Conservation (phyloP, 169 alveolate species). For the Plasmodium vivax region DNA sequence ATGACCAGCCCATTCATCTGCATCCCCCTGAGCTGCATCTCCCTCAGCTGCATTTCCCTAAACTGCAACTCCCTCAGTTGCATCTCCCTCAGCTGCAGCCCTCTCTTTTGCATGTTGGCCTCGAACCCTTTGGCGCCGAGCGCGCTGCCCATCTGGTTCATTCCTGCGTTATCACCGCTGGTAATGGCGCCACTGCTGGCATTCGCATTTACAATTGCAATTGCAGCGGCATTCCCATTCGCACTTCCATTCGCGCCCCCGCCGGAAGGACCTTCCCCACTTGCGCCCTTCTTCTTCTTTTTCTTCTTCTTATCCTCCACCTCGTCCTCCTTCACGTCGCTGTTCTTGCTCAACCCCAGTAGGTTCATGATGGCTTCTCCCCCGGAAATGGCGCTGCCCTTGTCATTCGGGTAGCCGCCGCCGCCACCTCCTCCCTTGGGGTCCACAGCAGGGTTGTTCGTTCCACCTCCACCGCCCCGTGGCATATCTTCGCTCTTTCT, state of each 20-base stretch:
- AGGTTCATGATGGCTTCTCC: constrained; percentile 72
- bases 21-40: not conserved
- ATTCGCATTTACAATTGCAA: not conserved
- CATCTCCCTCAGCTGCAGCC: not conserved
- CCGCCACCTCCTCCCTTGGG: not conserved
- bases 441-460: not conserved
- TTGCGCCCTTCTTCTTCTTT: not conserved
- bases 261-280: not conserved
- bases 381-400: constrained; percentile 18
- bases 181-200: not conserved
- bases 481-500: not conserved
- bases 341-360: constrained; percentile 33
- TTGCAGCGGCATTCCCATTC: not conserved
- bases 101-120: not conserved
- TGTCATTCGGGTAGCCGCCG: not conserved
- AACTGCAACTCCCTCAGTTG: not conserved
- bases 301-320: constrained; percentile 8
- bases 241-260: not conserved
- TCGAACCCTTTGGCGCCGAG: not conserved
- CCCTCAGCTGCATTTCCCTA: not conserved
- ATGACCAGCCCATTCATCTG: not conserved
- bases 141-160: not conserved
- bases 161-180: not conserved
- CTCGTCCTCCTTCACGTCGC: constrained; percentile 18
- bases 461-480: not conserved